Evolutionary conservation across 441 rosid species (phyloP).

Genomic region (Pelargonium cotyledonis): DNA sequence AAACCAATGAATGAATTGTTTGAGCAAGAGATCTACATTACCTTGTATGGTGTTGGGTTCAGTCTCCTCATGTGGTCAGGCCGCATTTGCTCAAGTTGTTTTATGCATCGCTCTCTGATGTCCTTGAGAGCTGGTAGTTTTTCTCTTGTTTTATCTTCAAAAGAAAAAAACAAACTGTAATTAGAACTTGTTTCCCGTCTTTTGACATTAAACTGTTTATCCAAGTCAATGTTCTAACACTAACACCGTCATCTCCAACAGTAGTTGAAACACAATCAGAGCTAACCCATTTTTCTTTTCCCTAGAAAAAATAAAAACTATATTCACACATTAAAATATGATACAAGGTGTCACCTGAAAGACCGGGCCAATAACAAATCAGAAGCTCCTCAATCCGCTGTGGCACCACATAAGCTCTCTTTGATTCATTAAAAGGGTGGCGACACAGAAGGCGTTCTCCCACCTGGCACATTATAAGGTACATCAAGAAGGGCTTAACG

Average conservation of each 20-base stretch:
- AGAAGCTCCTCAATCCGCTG: conserved; percentile 76
- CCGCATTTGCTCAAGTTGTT: conserved; percentile 86
- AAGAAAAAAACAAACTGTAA: neutral
- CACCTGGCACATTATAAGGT: conserved; percentile 37
- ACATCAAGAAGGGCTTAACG: neutral
- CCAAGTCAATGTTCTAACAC: no score
- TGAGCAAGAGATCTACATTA: conserved; percentile 15
- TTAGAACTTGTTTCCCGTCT: no score
- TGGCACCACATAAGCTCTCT: conserved; percentile 93
- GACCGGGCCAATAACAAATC: conserved; percentile 88
- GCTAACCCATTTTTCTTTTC: neutral
- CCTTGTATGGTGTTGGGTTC: conserved; percentile 98
- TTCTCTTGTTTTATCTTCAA: conserved; percentile 52
- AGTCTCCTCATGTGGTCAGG: conserved; percentile 94
- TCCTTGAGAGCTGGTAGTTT: conserved; percentile 63
- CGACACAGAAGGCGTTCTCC: conserved; percentile 79
- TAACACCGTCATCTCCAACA: no score
- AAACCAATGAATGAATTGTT: neutral
- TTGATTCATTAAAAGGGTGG: conserved; percentile 91
- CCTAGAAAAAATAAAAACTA: neutral
- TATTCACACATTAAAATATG: neutral
- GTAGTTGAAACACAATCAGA: neutral
- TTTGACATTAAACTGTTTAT: no score
- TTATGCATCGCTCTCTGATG: conserved; percentile 61
- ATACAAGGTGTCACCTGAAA: conserved; percentile 43